phyloP scores from a whole-genome alignment of 768 basidiomycete species.

The Mycena venus region DNA sequence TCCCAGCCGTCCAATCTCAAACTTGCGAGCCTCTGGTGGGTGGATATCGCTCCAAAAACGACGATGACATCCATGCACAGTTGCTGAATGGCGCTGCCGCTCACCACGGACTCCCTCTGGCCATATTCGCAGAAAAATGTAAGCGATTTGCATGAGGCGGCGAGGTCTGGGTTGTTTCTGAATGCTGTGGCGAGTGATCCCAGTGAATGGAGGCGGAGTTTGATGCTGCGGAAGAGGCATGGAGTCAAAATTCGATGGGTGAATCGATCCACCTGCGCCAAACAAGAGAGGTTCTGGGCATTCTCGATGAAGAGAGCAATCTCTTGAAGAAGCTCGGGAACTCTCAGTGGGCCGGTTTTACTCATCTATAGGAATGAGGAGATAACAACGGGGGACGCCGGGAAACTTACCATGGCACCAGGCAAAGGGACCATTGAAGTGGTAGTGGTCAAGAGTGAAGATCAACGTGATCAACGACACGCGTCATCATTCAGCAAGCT shows the following conservation, averaged over 20 bases:
- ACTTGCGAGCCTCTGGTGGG: not conserved
- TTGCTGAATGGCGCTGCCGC: too few species aligned
- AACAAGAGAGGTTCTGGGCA: not conserved
- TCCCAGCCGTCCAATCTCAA: not conserved
- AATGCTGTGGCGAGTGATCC: not conserved
- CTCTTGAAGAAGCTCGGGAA: conserved; percentile 4
- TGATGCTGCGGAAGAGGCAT: not conserved
- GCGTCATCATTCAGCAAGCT: too few species aligned
- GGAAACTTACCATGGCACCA: too few species aligned
- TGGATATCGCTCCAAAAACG: not conserved
- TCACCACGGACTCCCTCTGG: too few species aligned
- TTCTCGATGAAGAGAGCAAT: not conserved
- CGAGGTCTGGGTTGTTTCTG: not conserved
- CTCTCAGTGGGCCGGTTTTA: not conserved
- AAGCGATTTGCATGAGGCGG: not conserved
- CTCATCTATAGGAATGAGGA: too few species aligned
- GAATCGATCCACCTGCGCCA: not conserved
- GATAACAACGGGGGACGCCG: too few species aligned
- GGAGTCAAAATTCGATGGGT: not conserved
- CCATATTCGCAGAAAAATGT: not conserved
- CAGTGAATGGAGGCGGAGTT: not conserved
- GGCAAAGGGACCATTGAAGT: too few species aligned
- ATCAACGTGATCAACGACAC: too few species aligned
- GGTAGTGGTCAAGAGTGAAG: too few species aligned
- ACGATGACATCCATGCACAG: not conserved